phyloP scores from a whole-genome alignment of 2,329 filamentous ascomycete species.

The Penicillium verrucosum region DNA sequence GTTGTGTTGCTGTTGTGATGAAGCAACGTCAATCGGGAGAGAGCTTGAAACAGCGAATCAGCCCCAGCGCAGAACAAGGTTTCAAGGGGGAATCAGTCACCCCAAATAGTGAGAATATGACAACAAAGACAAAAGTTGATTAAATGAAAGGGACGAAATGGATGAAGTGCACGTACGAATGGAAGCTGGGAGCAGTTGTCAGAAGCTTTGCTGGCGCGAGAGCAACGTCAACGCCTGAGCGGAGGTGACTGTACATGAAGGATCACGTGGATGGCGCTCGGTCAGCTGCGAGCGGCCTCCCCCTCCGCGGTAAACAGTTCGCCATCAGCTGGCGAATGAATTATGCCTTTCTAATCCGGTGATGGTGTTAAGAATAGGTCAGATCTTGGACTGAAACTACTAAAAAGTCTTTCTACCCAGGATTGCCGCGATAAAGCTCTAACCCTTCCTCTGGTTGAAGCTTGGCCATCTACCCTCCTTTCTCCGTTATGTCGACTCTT shows the following conservation, averaged over 20 bases:
- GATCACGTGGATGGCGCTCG: conserved; percentile 20
- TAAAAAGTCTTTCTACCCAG: not conserved
- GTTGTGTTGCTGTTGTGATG: conserved; percentile 29
- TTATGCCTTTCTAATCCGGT: not conserved
- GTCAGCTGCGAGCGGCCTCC: conserved; percentile 4
- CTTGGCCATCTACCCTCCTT: not conserved
- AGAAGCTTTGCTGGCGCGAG: conserved; percentile 29
- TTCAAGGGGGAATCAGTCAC: not conserved
- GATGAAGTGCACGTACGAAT: conserved; percentile 23
- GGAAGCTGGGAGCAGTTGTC: conserved; percentile 25
- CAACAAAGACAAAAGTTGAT: conserved; percentile 10
- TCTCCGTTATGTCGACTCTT: conserved; percentile 30
- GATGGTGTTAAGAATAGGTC: not conserved
- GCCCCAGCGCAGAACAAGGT: conserved; percentile 15
- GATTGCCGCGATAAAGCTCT: not conserved
- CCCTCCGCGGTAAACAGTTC: conserved; percentile 1
- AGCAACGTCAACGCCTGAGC: conserved; percentile 26
- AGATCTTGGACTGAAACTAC: not conserved
- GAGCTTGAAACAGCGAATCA: conserved; percentile 27
- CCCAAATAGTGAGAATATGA: conserved; percentile 7
- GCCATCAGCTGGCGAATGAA: not conserved
- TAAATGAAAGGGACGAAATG: conserved; percentile 20
- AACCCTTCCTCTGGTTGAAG: not conserved
- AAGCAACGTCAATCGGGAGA: conserved; percentile 32
- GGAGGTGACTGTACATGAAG: conserved; percentile 19